Conservation (phyloP, 805 yeast genomes). For the Cyberlindnera misumaiensis region DNA sequence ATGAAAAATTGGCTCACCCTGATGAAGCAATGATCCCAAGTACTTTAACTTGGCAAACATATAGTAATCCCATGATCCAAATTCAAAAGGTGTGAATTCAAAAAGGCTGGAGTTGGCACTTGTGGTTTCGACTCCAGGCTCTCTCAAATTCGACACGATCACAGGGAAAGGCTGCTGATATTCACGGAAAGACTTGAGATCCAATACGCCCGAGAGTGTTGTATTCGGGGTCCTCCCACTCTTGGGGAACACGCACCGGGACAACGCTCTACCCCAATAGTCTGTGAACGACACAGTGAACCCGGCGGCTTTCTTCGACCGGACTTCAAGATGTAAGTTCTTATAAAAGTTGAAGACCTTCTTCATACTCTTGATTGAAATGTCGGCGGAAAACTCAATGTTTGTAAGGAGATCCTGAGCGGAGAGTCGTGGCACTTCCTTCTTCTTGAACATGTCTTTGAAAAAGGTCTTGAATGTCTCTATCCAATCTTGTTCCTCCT, state of each 20-base stretch:
- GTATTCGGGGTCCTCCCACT: constrained; percentile 28
- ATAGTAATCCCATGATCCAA: constrained; percentile 60
- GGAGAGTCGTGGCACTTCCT: constrained; percentile 13
- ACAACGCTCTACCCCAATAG: constrained; percentile 61
- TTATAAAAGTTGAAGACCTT: constrained; percentile 41
- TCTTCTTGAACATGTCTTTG: constrained; percentile 23
- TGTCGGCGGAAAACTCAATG: constrained; percentile 15
- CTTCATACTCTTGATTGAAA: constrained; percentile 25
- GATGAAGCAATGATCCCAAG: constrained; percentile 41
- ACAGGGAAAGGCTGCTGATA: constrained; percentile 45
- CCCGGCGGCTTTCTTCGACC: constrained; percentile 45
- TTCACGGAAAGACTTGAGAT: constrained; percentile 30
- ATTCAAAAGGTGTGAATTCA: constrained; percentile 60
- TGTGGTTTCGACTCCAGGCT: constrained; percentile 27
- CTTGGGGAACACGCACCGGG: constrained; percentile 38
- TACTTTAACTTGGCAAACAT: constrained; percentile 45
- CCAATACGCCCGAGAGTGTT: constrained; percentile 34
- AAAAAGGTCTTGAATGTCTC: constrained; percentile 18
- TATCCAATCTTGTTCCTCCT: constrained; percentile 18
- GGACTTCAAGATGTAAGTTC: constrained; percentile 46
- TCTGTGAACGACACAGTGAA: constrained; percentile 55
- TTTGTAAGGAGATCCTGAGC: constrained; percentile 13
- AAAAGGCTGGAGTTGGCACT: constrained; percentile 38
- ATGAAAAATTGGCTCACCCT: constrained; percentile 33
- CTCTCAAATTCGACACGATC: constrained; percentile 34